Conservation (phyloP, 805 yeast species). For the Myxozyma mucilagina region DNA sequence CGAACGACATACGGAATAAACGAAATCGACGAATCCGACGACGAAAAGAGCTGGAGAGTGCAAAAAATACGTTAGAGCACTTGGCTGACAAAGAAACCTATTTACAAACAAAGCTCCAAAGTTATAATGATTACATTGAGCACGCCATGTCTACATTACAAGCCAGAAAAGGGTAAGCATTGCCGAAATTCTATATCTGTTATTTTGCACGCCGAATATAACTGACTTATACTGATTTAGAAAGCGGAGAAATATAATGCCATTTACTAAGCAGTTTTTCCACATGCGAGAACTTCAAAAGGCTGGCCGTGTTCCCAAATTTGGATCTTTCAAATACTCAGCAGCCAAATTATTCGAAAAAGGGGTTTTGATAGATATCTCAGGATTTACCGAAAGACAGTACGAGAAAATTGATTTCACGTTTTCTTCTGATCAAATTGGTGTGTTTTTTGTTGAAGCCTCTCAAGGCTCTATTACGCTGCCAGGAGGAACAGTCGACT, state of each 20-base stretch:
- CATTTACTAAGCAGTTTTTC: slow-evolving; percentile 73
- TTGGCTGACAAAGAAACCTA: slow-evolving; percentile 50
- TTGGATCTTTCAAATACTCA: slow-evolving; percentile 76
- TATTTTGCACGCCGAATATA: not conserved
- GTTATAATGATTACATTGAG: slow-evolving; percentile 52
- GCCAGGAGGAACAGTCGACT: slow-evolving; percentile 53
- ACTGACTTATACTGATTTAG: not conserved
- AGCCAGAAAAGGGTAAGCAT: slow-evolving; percentile 40
- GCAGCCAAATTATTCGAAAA: slow-evolving; percentile 74
- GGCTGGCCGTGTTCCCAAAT: slow-evolving; percentile 58
- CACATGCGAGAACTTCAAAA: slow-evolving; percentile 69
- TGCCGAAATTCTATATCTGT: slow-evolving; percentile 30
- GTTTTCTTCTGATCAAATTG: slow-evolving; percentile 72
- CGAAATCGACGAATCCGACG: slow-evolving; percentile 53
- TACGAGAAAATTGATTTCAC: slow-evolving; percentile 70
- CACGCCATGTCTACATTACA: slow-evolving; percentile 54
- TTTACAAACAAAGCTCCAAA: slow-evolving; percentile 45
- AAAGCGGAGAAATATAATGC: slow-evolving; percentile 40
- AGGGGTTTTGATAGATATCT: slow-evolving; percentile 61
- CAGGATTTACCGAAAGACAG: slow-evolving; percentile 51
- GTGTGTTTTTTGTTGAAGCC: slow-evolving; percentile 72
- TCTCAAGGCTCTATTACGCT: slow-evolving; percentile 61
- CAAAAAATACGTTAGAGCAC: slow-evolving; percentile 48
- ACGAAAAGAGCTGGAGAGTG: slow-evolving; percentile 48
- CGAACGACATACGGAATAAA: slow-evolving; percentile 68